Evolutionary conservation across 2,329 filamentous ascomycete species (phyloP), one percentile per base, ranked within the genome.

Genomic region (Neonectria hederae): DNA sequence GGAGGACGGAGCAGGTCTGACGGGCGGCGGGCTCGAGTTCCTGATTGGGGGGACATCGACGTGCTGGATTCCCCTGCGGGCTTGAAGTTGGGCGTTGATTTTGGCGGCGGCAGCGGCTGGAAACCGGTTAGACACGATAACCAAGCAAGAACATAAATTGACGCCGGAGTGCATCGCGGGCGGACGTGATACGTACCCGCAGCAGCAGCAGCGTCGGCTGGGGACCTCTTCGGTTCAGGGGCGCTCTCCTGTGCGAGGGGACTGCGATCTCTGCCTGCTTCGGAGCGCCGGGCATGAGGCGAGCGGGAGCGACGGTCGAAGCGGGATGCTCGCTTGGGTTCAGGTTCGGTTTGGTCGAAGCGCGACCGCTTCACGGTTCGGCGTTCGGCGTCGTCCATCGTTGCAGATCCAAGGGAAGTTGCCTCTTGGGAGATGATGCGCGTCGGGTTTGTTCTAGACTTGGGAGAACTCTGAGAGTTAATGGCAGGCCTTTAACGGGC

Each of bases 221-320:
- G 80, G 57, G 83, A 80, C 65, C 86, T 89, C 72, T 80, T 83
- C 30, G 78, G 67, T 54, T 82, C 78, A n/a, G 79, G 74, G 22
- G 80, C 77, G 43, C 76, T 77, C 6, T 82, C 79, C 69, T 84
- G 84, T 45, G 78, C 74, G 61, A 94, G 78, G 21, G 94, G 94
- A 78, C 94, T 97, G 72, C 95, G 92, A 73, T 93, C 93, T 76
- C 95, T 90, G 7, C 72, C 72, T 71, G 86, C 83, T 66, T 97
- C 92, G 26, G 88, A 84, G 71, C 89, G 87, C 74, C 88, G 86
- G 26, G 85, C 80, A 26, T 88, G 86, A 22, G 94, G 94, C 32
- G 94, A 97, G 69, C 93, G 91, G 63, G 96, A 98, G 73, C 96
- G 91, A 73, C 94, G 89, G 81, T 97, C 95, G 80, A 97, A 97